phyloP scores from a whole-genome alignment of 345 rosid genomes.

The Erodium maritimum region DNA sequence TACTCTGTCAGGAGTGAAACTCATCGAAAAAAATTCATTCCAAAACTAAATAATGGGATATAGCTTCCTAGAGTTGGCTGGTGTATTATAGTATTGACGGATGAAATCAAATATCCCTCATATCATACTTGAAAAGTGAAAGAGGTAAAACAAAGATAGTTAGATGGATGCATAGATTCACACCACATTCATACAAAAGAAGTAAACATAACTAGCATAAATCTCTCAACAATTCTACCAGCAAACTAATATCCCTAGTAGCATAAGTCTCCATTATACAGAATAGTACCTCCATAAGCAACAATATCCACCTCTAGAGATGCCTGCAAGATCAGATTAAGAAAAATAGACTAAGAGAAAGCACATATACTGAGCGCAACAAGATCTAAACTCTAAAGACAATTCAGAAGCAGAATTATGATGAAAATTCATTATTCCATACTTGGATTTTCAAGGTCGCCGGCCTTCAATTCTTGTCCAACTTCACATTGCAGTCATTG shows the following conservation, averaged over 20 bases:
- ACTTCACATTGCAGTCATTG: neutral
- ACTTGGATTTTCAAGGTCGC: neutral
- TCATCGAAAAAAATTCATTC: neutral
- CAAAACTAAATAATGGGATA: neutral
- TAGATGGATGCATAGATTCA: no score
- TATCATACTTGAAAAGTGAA: neutral
- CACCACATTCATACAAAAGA: no score
- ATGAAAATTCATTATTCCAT: neutral
- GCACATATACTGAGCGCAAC: neutral
- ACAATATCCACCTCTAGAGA: constrained; percentile 72
- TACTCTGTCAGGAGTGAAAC: neutral
- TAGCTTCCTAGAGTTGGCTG: neutral
- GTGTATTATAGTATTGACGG: neutral
- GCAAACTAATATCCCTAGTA: neutral
- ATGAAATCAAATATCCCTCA: no score
- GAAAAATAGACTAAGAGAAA: neutral
- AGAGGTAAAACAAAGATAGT: neutral
- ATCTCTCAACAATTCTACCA: neutral
- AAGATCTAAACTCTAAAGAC: neutral
- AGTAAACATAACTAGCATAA: no score
- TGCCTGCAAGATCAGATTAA: constrained; percentile 42
- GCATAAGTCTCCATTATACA: neutral
- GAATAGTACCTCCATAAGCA: constrained; percentile 76
- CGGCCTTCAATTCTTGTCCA: neutral
- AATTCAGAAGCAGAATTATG: neutral